Base-by-base conservation (phyloP, 495 filamentous ascomycete species). In the Pseudevernia furfuracea region DNA sequence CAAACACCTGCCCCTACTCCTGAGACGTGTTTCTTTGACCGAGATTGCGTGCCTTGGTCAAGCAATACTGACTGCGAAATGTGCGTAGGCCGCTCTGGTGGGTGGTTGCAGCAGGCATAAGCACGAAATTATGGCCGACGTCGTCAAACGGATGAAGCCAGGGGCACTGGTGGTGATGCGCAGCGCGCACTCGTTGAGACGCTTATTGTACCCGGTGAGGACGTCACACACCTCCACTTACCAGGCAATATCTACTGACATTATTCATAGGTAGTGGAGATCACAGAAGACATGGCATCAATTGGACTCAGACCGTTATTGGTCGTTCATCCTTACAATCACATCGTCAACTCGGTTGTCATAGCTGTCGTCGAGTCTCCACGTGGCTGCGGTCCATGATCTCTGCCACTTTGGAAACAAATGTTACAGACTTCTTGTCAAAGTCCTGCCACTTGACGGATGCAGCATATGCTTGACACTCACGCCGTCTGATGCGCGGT, bases 61-160 rank as follows among this genome's bases (percentile, higher is more conserved):
- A n/a, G n/a, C n/a, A n/a, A n/a, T n/a, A n/a, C n/a, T n/a, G n/a
- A n/a, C n/a, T n/a, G n/a, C n/a, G n/a, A n/a, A n/a, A n/a, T n/a
- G n/a, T n/a, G n/a, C n/a, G n/a, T n/a, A n/a, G n/a, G 79, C 79
- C 8, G 78, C 77, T 19, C 68, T 82, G 0, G 79, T 82, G 5
- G 78, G 79, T 3, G 68, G 48, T 14, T 67, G 61, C n/a, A 70
- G 70, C n/a, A 56, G 36, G 14, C 66, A 73, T 19, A 82, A 82
- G 63, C 56, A 71, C 15, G 52, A 58, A 8, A 71, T 79, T 12
- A 43, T 82, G 21, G 58, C 37, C 15, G 63, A 66, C 8, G 59
- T 80, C 0, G 74, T 71, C 14, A 53, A 43, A 38, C 68, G 64
- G 41, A 77, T 79, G 74, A 71, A 52, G 32, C 61, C 63, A 11